phyloP scores from a whole-genome alignment of 2,329 filamentous ascomycete species.

The Fusarium aywerte region DNA sequence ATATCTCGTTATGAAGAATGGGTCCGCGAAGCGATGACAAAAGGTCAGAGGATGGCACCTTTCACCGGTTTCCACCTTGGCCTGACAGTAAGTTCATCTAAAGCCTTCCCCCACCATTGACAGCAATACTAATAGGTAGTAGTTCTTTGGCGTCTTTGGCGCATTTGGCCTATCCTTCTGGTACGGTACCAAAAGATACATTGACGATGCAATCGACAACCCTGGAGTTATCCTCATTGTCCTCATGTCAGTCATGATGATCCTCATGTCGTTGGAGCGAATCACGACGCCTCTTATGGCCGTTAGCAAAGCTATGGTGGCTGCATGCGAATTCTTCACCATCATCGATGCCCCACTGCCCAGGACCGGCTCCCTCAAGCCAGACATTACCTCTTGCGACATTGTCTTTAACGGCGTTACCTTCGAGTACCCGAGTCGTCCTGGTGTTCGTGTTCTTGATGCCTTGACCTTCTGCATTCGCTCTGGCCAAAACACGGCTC shows the following conservation, averaged over 20 bases:
- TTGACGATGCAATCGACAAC: conserved; percentile 48
- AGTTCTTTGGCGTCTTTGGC: conserved; percentile 50
- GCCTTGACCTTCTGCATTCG: conserved; percentile 63
- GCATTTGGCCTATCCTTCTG: conserved; percentile 57
- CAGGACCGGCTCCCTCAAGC: conserved; percentile 35
- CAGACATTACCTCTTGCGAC: conserved; percentile 46
- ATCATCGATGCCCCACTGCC: conserved; percentile 46
- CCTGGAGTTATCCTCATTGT: conserved; percentile 54
- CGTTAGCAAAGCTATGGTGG: conserved; percentile 46
- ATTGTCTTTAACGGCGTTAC: conserved; percentile 58
- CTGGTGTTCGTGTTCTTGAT: conserved; percentile 49
- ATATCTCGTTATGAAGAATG: conserved; percentile 52
- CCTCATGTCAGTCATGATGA: conserved; percentile 54
- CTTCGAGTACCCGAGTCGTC: conserved; percentile 40
- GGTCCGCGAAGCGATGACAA: conserved; percentile 51
- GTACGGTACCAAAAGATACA: conserved; percentile 55
- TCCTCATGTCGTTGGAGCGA: conserved; percentile 50
- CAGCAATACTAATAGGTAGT: neutral
- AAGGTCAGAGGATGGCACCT: conserved; percentile 50
- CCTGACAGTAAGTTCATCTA: conserved; percentile 17
- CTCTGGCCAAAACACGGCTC: conserved; percentile 71
- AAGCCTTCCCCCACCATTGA: neutral
- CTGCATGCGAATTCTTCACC: conserved; percentile 46
- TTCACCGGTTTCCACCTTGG: conserved; percentile 30
- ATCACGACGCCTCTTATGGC: conserved; percentile 56